Evolutionary conservation across 305 asterid species (phyloP).

Genomic region (Nicotiana rustica): DNA sequence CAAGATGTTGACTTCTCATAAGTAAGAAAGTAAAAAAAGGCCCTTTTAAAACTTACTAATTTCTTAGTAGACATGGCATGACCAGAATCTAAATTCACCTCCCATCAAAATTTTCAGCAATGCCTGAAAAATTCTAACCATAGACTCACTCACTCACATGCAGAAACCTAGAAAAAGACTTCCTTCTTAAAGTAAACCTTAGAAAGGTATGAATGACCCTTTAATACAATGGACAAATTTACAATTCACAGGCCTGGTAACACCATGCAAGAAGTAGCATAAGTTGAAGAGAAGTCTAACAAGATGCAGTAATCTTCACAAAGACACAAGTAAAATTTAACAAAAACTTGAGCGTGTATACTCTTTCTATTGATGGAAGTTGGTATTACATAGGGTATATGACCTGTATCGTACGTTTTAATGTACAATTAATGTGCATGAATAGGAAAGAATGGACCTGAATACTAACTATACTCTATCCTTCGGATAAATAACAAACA

Average conservation of each 20-base stretch:
- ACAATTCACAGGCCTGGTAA: neutral
- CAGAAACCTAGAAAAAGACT: neutral
- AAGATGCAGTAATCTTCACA: constrained; percentile 23
- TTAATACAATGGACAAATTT: neutral
- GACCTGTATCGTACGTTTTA: neutral
- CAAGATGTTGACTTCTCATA: neutral
- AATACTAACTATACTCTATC: constrained; percentile 39
- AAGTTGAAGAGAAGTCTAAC: neutral
- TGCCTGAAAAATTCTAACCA: too few species aligned
- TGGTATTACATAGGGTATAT: constrained; percentile 28
- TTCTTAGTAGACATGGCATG: neutral
- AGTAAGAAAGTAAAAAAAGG: neutral
- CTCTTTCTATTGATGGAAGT: constrained; percentile 21
- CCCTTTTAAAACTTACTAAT: neutral
- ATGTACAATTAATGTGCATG: constrained; percentile 61
- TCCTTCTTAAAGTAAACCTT: neutral
- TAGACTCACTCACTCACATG: neutral
- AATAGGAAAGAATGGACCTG: constrained; percentile 46
- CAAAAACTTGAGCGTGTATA: neutral
- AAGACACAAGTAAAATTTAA: neutral
- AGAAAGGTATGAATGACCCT: neutral
- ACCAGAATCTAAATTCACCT: too few species aligned
- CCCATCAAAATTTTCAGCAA: too few species aligned
- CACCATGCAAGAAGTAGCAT: constrained; percentile 22
- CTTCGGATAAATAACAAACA: constrained; percentile 40